Evolutionary conservation across 1,139 yeast species (phyloP).

Genomic region (Scheffersomyces illinoinensis): DNA sequence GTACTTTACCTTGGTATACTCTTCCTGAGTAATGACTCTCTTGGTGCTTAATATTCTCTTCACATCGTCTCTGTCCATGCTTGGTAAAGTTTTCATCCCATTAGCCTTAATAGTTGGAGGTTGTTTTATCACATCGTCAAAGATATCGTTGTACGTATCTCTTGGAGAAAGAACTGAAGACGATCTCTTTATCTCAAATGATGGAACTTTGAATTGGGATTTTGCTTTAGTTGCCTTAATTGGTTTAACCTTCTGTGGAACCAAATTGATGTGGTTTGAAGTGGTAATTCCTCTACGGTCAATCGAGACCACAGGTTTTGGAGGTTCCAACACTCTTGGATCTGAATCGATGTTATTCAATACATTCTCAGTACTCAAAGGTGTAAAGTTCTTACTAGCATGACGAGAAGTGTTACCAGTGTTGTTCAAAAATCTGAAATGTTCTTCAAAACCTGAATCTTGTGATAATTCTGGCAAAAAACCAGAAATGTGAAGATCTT

Average conservation of each 20-base stretch:
- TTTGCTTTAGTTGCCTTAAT: slow-evolving; percentile 7
- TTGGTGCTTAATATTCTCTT: slow-evolving; percentile 42
- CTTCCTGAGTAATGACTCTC: slow-evolving; percentile 43
- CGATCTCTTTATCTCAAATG: slow-evolving; percentile 44
- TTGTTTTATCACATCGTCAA: slow-evolving; percentile 31
- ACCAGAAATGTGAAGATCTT: slow-evolving; percentile 39
- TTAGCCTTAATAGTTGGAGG: slow-evolving; percentile 41
- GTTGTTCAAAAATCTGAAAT: slow-evolving; percentile 30
- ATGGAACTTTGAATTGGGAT: slow-evolving; percentile 45
- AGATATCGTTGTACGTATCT: slow-evolving; percentile 44
- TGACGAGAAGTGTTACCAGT: slow-evolving; percentile 13
- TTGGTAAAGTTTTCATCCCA: slow-evolving; percentile 48
- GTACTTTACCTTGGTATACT: slow-evolving; percentile 38
- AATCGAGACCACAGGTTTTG: slow-evolving; percentile 12
- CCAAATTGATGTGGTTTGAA: not conserved
- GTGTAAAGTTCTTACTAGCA: slow-evolving; percentile 22
- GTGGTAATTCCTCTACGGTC: not conserved
- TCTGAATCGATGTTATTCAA: slow-evolving; percentile 25
- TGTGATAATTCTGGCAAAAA: slow-evolving; percentile 49
- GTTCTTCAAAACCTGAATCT: slow-evolving; percentile 48
- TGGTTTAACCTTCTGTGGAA: not conserved
- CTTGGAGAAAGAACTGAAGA: slow-evolving; percentile 36
- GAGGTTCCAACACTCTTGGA: slow-evolving; percentile 22
- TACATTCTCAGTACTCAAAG: slow-evolving; percentile 31
- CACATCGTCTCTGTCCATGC: slow-evolving; percentile 52